Evolutionary conservation across 1,139 yeast species (phyloP), one percentile per base, ranked within the genome.

Genomic region (Blastobotrys apis): DNA sequence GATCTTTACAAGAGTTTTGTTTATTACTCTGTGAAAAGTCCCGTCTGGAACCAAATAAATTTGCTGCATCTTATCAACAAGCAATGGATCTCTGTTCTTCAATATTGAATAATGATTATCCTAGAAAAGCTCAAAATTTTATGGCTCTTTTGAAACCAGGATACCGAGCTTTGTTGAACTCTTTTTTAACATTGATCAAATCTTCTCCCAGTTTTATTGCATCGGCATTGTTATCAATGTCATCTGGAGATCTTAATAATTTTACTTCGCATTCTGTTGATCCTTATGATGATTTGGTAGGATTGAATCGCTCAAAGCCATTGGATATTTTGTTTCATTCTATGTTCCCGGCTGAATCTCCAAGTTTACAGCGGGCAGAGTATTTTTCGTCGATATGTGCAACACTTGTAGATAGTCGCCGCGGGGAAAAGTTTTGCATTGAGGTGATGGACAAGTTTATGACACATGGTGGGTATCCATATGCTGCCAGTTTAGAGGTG

Each of bases 191-290:
- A 4, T 48, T 65, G 27, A 51, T 64, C 20, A 58, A 65, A 37
- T 57, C 67, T 1, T 61, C 68, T 2, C 69, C 69, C 0, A 61
- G 61, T 13, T 65, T 65, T 37, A 52, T 65, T 9, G 61, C 65
- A 27, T 54, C 64, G 10, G 58, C 64, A 1, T 47, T 63, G n/a
- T 45, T 57, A 6, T 53, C 59, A 15, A 49, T 65, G 56, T 42
- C 54, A 3, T 44, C 52, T 2, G 31, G 51, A 2, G 66, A 62
- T 34, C 45, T 59, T 23, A 47, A 44, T 27, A 33, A 47, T n/a
- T 57, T 64, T 37, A 33, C 48, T 2, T 21, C 37, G 10, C 43
- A 50, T 5, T 41, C 54, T 3, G 39, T 32, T 25, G 63, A 57
- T 19, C 50, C 54, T 8, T 48, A 54, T 43, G 65, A 60, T 15